phyloP scores from a whole-genome alignment of 257 asterid species.

The Solanum pimpinellifolium region DNA sequence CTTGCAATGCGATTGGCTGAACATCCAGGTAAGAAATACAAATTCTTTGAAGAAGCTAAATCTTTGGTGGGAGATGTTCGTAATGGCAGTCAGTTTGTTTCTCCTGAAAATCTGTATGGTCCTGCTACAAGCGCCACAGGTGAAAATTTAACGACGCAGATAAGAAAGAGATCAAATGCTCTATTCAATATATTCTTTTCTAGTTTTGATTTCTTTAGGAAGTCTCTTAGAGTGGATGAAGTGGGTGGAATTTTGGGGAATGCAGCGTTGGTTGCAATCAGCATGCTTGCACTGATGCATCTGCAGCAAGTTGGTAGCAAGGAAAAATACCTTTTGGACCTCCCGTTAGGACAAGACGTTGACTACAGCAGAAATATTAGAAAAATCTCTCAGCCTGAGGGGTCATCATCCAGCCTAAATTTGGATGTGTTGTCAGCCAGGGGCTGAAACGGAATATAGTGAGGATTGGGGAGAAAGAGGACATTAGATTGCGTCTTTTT shows the following conservation, averaged over 20 bases:
- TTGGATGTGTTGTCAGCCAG: conserved; percentile 75
- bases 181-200: conserved; percentile 37
- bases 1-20: conserved; percentile 94
- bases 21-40: conserved; percentile 81
- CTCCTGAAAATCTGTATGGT: conserved; percentile 44
- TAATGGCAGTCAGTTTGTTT: conserved; percentile 45
- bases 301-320: conserved; percentile 43
- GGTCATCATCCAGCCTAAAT: conserved; percentile 21
- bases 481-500: not conserved
- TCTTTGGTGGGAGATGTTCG: conserved; percentile 77
- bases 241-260: conserved; percentile 80
- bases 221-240: conserved; percentile 55
- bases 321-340: conserved; percentile 29
- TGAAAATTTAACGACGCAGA: conserved; percentile 12
- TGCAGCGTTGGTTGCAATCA: conserved; percentile 80
- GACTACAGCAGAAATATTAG: conserved; percentile 23
- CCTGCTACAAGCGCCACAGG: conserved; percentile 24
- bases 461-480: not conserved
- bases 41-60: conserved; percentile 88
- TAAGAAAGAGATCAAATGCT: conserved; percentile 31
- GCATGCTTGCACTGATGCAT: conserved; percentile 77
- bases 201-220: conserved; percentile 39
- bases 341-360: conserved; percentile 12
- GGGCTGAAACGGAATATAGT: conserved; percentile 23
- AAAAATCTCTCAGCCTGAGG: conserved; percentile 22